phyloP scores from a whole-genome alignment of 331 rosid genomes.

The Rosa hybrid region DNA sequence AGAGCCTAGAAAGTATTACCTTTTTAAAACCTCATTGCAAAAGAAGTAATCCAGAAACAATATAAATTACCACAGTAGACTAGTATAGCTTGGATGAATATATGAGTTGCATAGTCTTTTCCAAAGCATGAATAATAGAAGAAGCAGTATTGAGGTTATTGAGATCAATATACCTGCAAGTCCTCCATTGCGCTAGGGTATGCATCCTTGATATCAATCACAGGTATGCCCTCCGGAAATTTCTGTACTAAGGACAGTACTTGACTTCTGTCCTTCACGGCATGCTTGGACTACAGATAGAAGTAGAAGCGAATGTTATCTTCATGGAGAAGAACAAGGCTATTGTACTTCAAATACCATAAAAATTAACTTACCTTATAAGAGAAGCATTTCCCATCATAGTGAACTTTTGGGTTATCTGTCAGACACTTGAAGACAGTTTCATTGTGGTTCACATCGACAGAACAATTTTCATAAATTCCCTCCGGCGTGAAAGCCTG shows the following conservation, averaged over 20 bases:
- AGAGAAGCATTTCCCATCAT: conserved; percentile 80
- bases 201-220: conserved; percentile 89
- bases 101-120: background rate
- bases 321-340: background rate
- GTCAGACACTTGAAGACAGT: conserved; percentile 76
- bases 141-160: background rate
- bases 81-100: background rate
- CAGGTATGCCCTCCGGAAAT: conserved; percentile 93
- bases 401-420: conserved; percentile 75
- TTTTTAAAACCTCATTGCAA: conserved; percentile 22
- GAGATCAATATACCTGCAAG: conserved; percentile 60
- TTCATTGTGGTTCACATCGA: conserved; percentile 71
- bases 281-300: conserved; percentile 71
- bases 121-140: background rate
- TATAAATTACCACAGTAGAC: too few relatives aligned
- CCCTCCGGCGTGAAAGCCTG: conserved; percentile 74
- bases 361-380: conserved; percentile 62
- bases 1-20: conserved; percentile 48
- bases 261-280: conserved; percentile 66
- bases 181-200: conserved; percentile 89
- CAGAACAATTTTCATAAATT: conserved; percentile 75
- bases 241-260: conserved; percentile 67
- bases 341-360: conserved; percentile 4
- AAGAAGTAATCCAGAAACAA: conserved; percentile 1
- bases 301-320: conserved; percentile 26